Base-by-base conservation (phyloP, 495 filamentous ascomycete genomes). In the Immersiella caudata region DNA sequence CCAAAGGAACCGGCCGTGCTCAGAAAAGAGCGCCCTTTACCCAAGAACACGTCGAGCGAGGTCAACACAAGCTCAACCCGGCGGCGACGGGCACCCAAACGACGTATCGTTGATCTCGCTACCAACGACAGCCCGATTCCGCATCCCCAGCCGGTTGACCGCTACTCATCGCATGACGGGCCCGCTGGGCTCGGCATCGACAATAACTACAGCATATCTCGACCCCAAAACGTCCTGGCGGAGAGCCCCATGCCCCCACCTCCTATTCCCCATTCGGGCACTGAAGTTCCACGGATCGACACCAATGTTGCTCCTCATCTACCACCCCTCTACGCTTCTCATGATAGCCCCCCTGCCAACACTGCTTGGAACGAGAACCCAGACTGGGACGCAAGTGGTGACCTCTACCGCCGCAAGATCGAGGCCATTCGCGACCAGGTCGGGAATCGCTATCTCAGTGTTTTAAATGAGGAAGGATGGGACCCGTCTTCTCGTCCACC, bases 51-150 rank as follows among this genome's bases (percentile, higher is more conserved):
- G 52, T 76, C 80, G 16, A 82, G 84, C 74, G 82, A 88, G 75
- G 75, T 82, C 65, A 77, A 85, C 70, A 83, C 79, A 25, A 85
- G 74, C 66, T 85, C 79, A 26, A 83, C 79, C 51, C 80, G 81
- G 40, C 84, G 77, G 66, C 83, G 79, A 35, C 80, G 80, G 73
- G 85, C 81, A 21, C 80, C 82, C 25, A 91, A 92, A 69, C 87
- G 92, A 66, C 86, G 92, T 65, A 93, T 97, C 64, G 90, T 96
- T 35, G 91, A 96, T 75, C 83, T 93, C n/a, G 89, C 91, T 49
- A 86, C 83, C 18, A 86, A 83, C 68, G 88, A 90, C 35, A 84
- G 75, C 75, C 74, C 78, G 71, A 69, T 77, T 16, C 74, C 76
- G 6, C 64, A 71, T 57, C 68, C 70, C n/a, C 67, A 70, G 21